Base-by-base conservation (phyloP, 768 basidiomycete species). In the Lactarius indigo region DNA sequence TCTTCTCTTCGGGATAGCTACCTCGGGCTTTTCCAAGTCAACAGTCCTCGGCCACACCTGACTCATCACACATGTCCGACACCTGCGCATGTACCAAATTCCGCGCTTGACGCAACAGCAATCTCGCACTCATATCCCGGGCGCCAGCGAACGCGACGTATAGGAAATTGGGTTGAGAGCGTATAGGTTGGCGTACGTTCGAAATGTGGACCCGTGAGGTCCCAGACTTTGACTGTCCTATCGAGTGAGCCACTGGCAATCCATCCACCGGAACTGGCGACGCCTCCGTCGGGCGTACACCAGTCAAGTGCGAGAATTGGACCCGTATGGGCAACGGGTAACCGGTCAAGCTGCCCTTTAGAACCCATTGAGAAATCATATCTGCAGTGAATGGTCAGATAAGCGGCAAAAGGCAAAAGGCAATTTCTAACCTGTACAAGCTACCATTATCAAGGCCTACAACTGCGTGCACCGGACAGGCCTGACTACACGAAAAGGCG, bases 361-460 rank as follows among this genome's bases (percentile, higher is more conserved):
- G 89, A 88, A 5, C 89, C 90, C 84, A 88, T 87, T 70, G 85
- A 83, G 61, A 93, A 78, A 72, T 94, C 92, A 90, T 91, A 93
- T 66, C 90, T 88, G 59, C 59, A 17, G 50, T 20, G 30, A 37
- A 44, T 20, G 28, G 54, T 54, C 12, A 55, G 64, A n/a, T 23
- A 12, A 15, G 10, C n/a, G 0, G 3, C 10, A 52, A 33, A 10
- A 28, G 41, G 13, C 52, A n/a, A 12, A 42, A 56, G 23, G 41
- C 5, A 44, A 33, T 58, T n/a, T 71, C 77, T n/a, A 39, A 84
- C 85, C 86, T 81, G 70, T 87, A 87, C 42, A 91, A 73, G 62
- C 72, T 74, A 18, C 74, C 75, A 54, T 76, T 77, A 57, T 77
- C 76, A 18, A 79, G 69, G 7, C 75, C 75, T 18, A 75, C 72